A percentile compares a stretch with the other conserved stretches of the same genome.
Evolutionary conservation across 2,329 filamentous ascomycete species (phyloP).

Genomic region (Nothomitra cinnamomea): DNA sequence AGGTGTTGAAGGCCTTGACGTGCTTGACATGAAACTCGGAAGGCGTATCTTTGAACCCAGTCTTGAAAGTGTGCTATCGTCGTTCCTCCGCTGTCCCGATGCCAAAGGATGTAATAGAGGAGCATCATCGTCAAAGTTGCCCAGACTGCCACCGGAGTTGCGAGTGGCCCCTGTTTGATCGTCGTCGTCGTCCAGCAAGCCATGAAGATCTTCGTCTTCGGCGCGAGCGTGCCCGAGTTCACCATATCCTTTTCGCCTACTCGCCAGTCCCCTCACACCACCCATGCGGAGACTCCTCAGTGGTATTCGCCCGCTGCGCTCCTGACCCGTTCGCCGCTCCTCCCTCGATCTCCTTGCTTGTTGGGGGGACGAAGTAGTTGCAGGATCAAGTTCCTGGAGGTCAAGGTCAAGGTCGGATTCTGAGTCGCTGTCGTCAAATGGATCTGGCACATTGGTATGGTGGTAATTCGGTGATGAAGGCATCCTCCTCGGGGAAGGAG

Average conservation of each 20-base stretch:
- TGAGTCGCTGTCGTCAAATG: constrained; percentile 28
- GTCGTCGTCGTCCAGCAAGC: constrained; percentile 33
- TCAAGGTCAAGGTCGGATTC: constrained; percentile 67
- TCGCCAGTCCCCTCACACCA: constrained; percentile 38
- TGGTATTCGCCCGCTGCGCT: constrained; percentile 41
- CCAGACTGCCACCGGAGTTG: constrained; percentile 39
- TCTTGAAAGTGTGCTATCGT: constrained; percentile 23
- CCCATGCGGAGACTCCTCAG: constrained; percentile 54
- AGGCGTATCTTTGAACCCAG: constrained; percentile 40
- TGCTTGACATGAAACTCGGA: constrained; percentile 41
- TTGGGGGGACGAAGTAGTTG: constrained; percentile 13
- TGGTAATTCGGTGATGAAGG: constrained; percentile 28
- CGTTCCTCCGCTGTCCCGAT: constrained; percentile 5
- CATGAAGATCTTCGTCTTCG: constrained; percentile 45
- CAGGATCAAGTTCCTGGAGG: constrained; percentile 61
- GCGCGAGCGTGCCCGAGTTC: constrained; percentile 31
- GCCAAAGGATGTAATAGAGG: constrained; percentile 41
- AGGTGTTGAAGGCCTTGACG: constrained; percentile 20
- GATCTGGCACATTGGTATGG: constrained; percentile 44
- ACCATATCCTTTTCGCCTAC: constrained; percentile 39
- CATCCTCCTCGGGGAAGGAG: constrained; percentile 18
- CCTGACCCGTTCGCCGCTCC: neutral
- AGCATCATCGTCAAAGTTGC: constrained; percentile 49
- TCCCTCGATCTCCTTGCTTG: constrained; percentile 1
- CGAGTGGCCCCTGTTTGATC: constrained; percentile 36